A percentile compares a stretch with the other conserved stretches of the same genome.
These are phyloP conservation scores for Rhizopus stolonifer DNA, from an alignment of 371 early-diverging fungal genomes.

Conservation along the genomic window DNA sequence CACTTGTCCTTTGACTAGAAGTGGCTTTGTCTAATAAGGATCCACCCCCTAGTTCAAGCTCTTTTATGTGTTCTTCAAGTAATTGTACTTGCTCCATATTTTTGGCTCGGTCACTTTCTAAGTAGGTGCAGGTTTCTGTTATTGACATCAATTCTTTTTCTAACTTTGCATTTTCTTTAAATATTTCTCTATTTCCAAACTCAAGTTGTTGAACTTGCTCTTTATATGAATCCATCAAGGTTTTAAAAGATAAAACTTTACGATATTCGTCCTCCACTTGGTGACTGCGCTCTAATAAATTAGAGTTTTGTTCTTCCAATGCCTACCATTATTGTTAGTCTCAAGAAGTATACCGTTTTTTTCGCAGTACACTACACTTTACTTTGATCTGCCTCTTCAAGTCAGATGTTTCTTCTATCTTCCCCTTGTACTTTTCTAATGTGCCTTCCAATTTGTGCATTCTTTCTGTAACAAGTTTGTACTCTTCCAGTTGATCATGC, in stretches of 20 bases:
- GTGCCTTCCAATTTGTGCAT: constrained; percentile 85
- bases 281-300: constrained; percentile 67
- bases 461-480: constrained; percentile 82
- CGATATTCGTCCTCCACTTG: constrained; percentile 87
- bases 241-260: constrained; percentile 75
- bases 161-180: constrained; percentile 65
- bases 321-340: constrained; percentile 22
- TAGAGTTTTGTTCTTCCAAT: constrained; percentile 82
- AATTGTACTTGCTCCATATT: constrained; percentile 76
- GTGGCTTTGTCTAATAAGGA: constrained; percentile 30
- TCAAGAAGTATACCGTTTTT: neutral
- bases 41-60: constrained; percentile 73
- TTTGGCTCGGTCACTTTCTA: constrained; percentile 66
- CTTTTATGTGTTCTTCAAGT: constrained; percentile 80
- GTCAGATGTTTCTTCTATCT: constrained; percentile 84
- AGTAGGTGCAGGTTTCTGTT: constrained; percentile 57
- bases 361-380: neutral
- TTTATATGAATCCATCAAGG: constrained; percentile 83
- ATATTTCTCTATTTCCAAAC: constrained; percentile 59
- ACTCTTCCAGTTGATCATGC: constrained; percentile 86
- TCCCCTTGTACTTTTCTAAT: constrained; percentile 91
- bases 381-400: constrained; percentile 79
- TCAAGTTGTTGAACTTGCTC: constrained; percentile 80
- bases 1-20: constrained; percentile 37
- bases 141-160: constrained; percentile 69